Percentiles rank a stretch among this genome's conserved stretches.
phyloP scores from a whole-genome alignment of 805 yeast genomes.

The Yamadazyma insecticola region DNA sequence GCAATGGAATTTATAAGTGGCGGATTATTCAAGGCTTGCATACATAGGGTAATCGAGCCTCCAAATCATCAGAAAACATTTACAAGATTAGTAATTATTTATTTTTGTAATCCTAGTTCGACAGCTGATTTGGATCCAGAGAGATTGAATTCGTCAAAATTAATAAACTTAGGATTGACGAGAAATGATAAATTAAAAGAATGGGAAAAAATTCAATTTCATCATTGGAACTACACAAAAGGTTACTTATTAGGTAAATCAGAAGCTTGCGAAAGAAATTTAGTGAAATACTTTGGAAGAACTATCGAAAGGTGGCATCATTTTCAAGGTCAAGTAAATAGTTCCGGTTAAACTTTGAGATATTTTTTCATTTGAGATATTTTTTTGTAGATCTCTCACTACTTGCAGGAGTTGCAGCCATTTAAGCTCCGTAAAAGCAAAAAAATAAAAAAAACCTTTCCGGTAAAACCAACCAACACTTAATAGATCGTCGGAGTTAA shows the following conservation, averaged over 20 bases:
- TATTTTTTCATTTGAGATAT: too few species aligned
- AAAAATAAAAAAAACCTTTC: too few species aligned
- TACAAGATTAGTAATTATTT: slow-evolving; percentile 37
- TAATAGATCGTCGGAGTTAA: too few species aligned
- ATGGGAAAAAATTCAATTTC: slow-evolving; percentile 36
- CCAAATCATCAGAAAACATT: slow-evolving; percentile 35
- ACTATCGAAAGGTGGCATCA: slow-evolving; percentile 20
- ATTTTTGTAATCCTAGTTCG: slow-evolving; percentile 37
- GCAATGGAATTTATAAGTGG: slow-evolving; percentile 40
- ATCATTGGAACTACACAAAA: slow-evolving; percentile 31
- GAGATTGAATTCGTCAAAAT: slow-evolving; percentile 30
- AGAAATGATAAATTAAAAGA: slow-evolving; percentile 20
- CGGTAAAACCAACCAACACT: too few species aligned
- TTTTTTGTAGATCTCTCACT: too few species aligned
- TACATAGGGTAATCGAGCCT: slow-evolving; percentile 45
- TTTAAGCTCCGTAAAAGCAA: too few species aligned
- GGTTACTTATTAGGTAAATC: slow-evolving; percentile 16
- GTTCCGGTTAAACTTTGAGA: too few species aligned
- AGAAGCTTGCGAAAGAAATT: slow-evolving; percentile 16
- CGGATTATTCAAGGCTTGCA: slow-evolving; percentile 42
- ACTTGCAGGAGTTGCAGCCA: too few species aligned
- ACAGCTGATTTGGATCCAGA: slow-evolving; percentile 39
- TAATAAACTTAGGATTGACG: slow-evolving; percentile 26
- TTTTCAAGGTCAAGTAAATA: too few species aligned
- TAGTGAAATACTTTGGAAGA: slow-evolving; percentile 14